Conservation (phyloP, 2,329 filamentous ascomycete species). For the Penicillium occitanis region DNA sequence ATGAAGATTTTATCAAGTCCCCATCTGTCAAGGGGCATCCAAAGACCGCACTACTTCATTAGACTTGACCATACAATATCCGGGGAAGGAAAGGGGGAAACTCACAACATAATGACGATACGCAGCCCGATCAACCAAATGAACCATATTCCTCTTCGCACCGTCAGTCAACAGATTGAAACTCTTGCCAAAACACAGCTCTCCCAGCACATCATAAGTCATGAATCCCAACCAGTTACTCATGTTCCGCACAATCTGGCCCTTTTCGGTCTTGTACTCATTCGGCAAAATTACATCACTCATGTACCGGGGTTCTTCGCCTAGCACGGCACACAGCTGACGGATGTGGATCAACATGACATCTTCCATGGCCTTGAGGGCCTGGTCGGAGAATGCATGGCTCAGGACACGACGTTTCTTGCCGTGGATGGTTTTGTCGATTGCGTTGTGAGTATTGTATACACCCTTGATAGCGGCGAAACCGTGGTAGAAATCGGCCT, state of each 20-base stretch:
- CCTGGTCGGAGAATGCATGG: conserved; percentile 68
- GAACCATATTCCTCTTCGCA: conserved; percentile 61
- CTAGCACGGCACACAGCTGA: conserved; percentile 56
- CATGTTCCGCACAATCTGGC: conserved; percentile 34
- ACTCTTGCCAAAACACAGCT: conserved; percentile 53
- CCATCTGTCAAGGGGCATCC: conserved; percentile 66
- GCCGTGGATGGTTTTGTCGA: conserved; percentile 67
- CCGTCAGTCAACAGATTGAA: conserved; percentile 51
- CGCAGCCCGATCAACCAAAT: conserved; percentile 66
- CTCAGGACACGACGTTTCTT: conserved; percentile 69
- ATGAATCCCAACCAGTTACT: conserved; percentile 45
- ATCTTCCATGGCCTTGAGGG: conserved; percentile 66
- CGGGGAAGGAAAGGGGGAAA: conserved; percentile 22
- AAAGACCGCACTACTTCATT: conserved; percentile 62
- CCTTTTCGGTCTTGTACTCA: conserved; percentile 24
- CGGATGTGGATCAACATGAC: conserved; percentile 66
- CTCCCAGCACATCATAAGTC: conserved; percentile 54
- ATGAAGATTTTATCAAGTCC: conserved; percentile 68
- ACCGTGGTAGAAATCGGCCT: conserved; percentile 71
- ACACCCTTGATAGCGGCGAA: conserved; percentile 65
- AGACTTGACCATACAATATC: neutral
- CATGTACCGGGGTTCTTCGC: conserved; percentile 22
- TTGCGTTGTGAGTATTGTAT: conserved; percentile 70
- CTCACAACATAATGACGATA: conserved; percentile 68
- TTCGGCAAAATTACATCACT: conserved; percentile 21